Evolutionary conservation across 768 basidiomycete genomes (phyloP).

Genomic region (Tulasnella sp.): DNA sequence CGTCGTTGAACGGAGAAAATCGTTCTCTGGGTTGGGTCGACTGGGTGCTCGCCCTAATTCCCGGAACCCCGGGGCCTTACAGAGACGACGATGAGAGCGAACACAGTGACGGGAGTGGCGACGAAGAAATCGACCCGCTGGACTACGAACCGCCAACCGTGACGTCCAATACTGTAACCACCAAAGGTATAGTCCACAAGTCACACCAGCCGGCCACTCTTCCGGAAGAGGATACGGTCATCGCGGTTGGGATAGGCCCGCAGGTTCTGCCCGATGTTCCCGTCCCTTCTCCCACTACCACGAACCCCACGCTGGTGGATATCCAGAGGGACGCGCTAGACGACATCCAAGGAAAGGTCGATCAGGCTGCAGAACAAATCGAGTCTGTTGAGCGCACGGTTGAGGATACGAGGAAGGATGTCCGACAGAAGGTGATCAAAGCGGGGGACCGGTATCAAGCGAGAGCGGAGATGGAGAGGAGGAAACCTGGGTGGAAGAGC

Average conservation of each 20-base stretch:
- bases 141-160: not conserved
- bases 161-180: not conserved
- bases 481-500: not conserved
- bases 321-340: not conserved
- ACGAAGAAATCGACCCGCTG: not conserved
- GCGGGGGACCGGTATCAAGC: not conserved
- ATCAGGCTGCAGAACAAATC: not conserved
- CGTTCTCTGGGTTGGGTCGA: not conserved
- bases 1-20: not conserved
- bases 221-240: slow-evolving; percentile 8
- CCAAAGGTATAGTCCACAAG: slow-evolving; percentile 1
- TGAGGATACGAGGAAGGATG: not conserved
- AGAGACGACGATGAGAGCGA: not conserved
- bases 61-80: not conserved
- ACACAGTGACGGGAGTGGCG: not conserved
- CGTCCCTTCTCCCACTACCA: not conserved
- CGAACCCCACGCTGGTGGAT: not conserved
- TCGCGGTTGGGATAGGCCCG: slow-evolving; percentile 6
- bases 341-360: not conserved
- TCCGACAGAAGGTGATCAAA: not conserved
- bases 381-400: not conserved
- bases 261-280: slow-evolving; percentile 2
- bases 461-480: not conserved
- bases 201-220: not conserved
- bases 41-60: not conserved